These are phyloP conservation scores for Diaporthe citriasiana DNA, from an alignment of 2,329 filamentous ascomycete species.

Conservation along the genomic window DNA sequence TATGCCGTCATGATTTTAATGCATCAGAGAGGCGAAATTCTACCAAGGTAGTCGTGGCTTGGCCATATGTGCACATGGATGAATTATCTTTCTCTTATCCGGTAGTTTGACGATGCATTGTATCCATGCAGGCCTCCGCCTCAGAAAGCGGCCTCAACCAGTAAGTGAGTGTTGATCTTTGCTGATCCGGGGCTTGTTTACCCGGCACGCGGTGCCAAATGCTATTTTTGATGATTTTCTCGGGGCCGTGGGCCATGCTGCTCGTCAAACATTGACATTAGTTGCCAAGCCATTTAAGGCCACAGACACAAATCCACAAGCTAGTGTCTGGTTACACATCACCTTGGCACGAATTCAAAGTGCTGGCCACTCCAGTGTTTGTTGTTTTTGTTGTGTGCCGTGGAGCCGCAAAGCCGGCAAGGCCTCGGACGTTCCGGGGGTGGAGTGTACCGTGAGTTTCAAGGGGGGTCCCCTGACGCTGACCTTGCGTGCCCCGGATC, in stretches of 20 bases:
- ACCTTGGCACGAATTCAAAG: too few relatives aligned
- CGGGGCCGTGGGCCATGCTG: neutral
- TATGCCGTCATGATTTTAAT: neutral
- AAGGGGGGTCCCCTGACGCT: slow-evolving; percentile 33
- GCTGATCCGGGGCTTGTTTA: slow-evolving; percentile 12
- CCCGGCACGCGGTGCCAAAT: neutral
- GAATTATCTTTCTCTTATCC: neutral
- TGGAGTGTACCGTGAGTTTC: slow-evolving; percentile 8
- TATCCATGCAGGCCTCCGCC: slow-evolving; percentile 2
- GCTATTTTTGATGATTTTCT: slow-evolving; percentile 7
- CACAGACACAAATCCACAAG: neutral
- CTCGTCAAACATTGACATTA: neutral
- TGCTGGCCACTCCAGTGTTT: neutral
- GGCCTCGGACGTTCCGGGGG: slow-evolving; percentile 22
- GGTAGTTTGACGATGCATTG: slow-evolving; percentile 21
- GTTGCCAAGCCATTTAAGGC: neutral
- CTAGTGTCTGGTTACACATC: neutral
- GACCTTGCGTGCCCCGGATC: slow-evolving; percentile 23
- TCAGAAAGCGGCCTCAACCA: neutral
- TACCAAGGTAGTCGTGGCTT: neutral
- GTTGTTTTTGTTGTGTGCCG: neutral
- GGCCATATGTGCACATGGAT: too few relatives aligned
- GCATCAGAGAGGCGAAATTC: neutral
- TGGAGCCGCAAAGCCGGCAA: slow-evolving; percentile 9
- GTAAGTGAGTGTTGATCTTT: slow-evolving; percentile 2